Evolutionary conservation across 768 basidiomycete species (phyloP).

Genomic region (Russula dissimulans): DNA sequence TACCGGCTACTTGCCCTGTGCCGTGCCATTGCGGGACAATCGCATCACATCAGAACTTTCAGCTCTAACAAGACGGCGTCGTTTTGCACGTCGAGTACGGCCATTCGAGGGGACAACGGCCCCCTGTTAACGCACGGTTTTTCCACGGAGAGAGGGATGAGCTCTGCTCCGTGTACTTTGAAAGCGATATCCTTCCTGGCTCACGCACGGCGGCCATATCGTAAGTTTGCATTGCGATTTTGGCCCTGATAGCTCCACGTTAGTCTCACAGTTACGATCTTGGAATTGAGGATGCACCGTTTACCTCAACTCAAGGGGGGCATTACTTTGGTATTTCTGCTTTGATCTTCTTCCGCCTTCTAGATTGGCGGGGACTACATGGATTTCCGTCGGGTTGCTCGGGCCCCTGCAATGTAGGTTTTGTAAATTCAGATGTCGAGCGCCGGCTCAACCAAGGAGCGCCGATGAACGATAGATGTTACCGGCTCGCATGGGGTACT

Average conservation of each 20-base stretch:
- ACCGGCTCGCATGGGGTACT: not conserved
- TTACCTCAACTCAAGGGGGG: conserved; percentile 9
- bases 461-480: too few species aligned
- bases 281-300: conserved; percentile 49
- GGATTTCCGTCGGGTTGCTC: too few species aligned
- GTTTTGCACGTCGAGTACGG: conserved; percentile 33
- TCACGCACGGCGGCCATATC: conserved; percentile 27
- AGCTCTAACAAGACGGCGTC: conserved; percentile 40
- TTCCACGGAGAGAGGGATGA: conserved; percentile 28
- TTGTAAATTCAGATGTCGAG: not conserved
- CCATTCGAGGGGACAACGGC: conserved; percentile 35
- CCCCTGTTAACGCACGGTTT: conserved; percentile 23
- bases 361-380: too few species aligned
- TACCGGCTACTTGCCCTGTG: not conserved
- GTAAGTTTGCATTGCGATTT: not conserved
- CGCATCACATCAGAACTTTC: conserved; percentile 32
- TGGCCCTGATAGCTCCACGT: not conserved
- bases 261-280: conserved; percentile 35
- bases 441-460: not conserved
- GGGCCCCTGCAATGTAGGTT: not conserved
- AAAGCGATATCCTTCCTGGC: conserved; percentile 36
- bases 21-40: conserved; percentile 29
- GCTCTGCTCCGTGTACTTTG: conserved; percentile 33
- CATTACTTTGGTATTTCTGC: conserved; percentile 33
- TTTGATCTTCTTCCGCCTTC: too few species aligned